Base-by-base conservation (phyloP, 2,329 filamentous ascomycete genomes). In the Xylogone sp. region DNA sequence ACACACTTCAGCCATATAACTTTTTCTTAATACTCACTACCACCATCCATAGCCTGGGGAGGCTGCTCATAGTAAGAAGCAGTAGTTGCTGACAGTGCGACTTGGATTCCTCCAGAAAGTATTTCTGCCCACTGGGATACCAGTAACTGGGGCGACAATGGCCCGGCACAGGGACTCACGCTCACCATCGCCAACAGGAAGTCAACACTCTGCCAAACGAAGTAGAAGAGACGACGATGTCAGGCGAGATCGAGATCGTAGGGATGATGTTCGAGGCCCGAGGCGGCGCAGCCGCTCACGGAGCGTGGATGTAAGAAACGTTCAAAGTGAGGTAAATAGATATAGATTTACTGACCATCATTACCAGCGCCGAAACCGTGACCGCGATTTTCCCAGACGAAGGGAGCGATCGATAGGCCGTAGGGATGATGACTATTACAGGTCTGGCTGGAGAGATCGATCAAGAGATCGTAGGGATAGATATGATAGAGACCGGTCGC, bases 151-250 rank as follows among this genome's bases (percentile, higher is more conserved):
- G 61, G 70, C 72, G 60, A 74, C 64, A 70, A 81, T 81, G 78
- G 77, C 76, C 75, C 77, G 78, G 71, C 76, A 77, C 71, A 78
- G 77, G 75, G 78, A 81, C 71, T 75, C 76, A 76, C 79, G 88
- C 88, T 93, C 88, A 92, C 89, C 88, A 88, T 90, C 87, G 84
- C 87, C 87, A 86, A 84, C 86, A 91, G 88, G 87, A 83, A 90
- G 87, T 79, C 85, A 88, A 69, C 79, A 82, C 72, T 84, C 83
- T 72, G 83, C 84, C 67, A 82, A 73, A 66, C 79, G 78, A 55
- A 71, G 63, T 63, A 74, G 75, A 64, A 74, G 76, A 70, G 78
- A 70, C 29, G 65, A 69, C 49, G 63, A 79, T 67, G 71, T 75
- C 62, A 72, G 76, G 56, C 69, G 74, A 62, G 77, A 79, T 47